phyloP scores from a whole-genome alignment of 1,139 yeast species.

The Yamadazyma sp. region DNA sequence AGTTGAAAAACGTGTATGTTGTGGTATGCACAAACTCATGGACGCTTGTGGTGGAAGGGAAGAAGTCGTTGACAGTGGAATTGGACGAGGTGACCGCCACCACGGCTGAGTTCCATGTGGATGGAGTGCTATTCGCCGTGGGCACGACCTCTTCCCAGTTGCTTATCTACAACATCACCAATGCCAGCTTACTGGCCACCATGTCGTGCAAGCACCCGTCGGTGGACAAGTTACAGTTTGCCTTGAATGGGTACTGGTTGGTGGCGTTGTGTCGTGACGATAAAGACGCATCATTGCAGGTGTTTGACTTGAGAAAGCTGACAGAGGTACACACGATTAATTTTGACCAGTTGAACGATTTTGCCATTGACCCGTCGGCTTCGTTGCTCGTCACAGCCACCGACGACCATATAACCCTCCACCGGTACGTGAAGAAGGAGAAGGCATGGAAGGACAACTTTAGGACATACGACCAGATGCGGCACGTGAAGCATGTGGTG shows the following conservation, averaged over 20 bases:
- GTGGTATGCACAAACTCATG: conserved; percentile 10
- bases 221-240: conserved; percentile 49
- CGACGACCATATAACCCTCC: conserved; percentile 18
- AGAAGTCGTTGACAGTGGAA: conserved; percentile 3
- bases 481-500: neutral
- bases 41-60: conserved; percentile 9
- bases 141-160: conserved; percentile 41
- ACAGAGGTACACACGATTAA: conserved; percentile 27
- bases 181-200: conserved; percentile 39
- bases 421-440: conserved; percentile 44
- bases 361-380: conserved; percentile 49
- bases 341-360: conserved; percentile 19
- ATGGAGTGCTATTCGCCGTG: conserved; percentile 60
- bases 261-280: conserved; percentile 21
- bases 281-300: conserved; percentile 28
- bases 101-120: conserved; percentile 55
- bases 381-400: conserved; percentile 18
- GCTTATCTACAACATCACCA: conserved; percentile 42
- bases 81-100: conserved; percentile 20
- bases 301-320: conserved; percentile 60
- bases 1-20: conserved; percentile 11
- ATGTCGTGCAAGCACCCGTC: conserved; percentile 25
- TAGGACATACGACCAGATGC: neutral
- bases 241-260: conserved; percentile 73
- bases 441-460: conserved; percentile 35